Evolutionary conservation across 78 protist species (phyloP), one percentile per base, ranked within the genome.

Genomic region (Dictyostelium discoideum): DNA sequence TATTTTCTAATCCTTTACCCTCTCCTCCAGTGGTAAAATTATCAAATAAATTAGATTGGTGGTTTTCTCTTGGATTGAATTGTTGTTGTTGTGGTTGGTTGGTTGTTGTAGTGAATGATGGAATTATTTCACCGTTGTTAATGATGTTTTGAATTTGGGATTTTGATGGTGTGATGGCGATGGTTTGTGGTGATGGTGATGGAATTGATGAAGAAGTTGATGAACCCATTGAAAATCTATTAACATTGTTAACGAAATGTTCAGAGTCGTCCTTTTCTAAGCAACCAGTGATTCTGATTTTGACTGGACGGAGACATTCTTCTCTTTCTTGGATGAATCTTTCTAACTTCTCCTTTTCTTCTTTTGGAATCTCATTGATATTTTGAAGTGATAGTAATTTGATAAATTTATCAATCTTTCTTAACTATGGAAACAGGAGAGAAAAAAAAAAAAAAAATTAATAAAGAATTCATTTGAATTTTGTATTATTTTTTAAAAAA

Each of bases 281-380:
- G 57, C 95, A 90, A 22, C 95, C 96, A 48, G 97, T 95, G 24
- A 95, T 95, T 48, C 97, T 57, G 46, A 95, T 95, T 87, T 89
- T 95, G n/a, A 95, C 97, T 26, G 97, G 97, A 84, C 93, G 85
- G 14, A 95, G 92, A n/a, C 97, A 95, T 29, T 95, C 96, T 78
- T 87, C 97, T 60, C 92, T 54, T 54, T 95, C 97, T 13, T 57
- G 73, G 32, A 95, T 84, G 18, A 77, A 78, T 60, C 85, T 84
- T 5, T 95, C 96, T 40, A 95, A 79, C 54, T 89, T 95, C 39
- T 95, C 94, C 37, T 79, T 84, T 54, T 95, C 97, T 46, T 95
- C 97, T 80, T 79, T 84, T 63, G 94, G 85, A 3, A 83, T 86
- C 10, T 87, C 97, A 73, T 54, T 92, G 16, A 57, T 60, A 85